Conservation (phyloP, 2,329 filamentous ascomycete species). For the Rachicladosporium sp. region DNA sequence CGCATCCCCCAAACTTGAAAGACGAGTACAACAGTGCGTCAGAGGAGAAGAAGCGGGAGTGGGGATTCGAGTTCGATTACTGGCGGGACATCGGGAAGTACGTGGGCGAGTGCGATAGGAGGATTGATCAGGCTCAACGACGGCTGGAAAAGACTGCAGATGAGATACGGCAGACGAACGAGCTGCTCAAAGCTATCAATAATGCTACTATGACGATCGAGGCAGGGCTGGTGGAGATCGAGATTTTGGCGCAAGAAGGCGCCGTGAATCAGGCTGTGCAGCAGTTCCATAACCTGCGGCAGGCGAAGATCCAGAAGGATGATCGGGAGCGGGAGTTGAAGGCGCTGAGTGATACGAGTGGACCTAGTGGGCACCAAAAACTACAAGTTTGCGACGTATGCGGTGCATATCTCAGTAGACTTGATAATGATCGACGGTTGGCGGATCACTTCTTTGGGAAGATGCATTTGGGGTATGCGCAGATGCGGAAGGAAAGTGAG, state of each 20-base stretch:
- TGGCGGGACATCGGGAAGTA: constrained; percentile 91
- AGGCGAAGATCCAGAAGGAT: constrained; percentile 67
- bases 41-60: constrained; percentile 58
- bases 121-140: constrained; percentile 82
- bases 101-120: constrained; percentile 89
- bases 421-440: constrained; percentile 87
- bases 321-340: constrained; percentile 83
- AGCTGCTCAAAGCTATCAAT: constrained; percentile 71
- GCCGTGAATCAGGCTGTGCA: constrained; percentile 71
- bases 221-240: constrained; percentile 71
- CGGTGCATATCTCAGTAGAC: constrained; percentile 78
- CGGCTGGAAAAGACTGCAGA: constrained; percentile 94
- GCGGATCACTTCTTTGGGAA: constrained; percentile 99
- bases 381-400: constrained; percentile 97
- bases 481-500: constrained; percentile 92
- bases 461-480: constrained; percentile 96
- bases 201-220: constrained; percentile 70
- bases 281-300: constrained; percentile 76
- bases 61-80: constrained; percentile 94
- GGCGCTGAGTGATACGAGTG: constrained; percentile 78
- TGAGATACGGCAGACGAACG: constrained; percentile 90
- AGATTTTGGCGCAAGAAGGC: constrained; percentile 69
- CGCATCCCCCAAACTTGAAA: constrained; percentile 81
- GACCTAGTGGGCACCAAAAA: constrained; percentile 91
- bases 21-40: constrained; percentile 71